Base-by-base conservation (phyloP, 805 yeast genomes). In the Tetrapisispora pingtungensis region DNA sequence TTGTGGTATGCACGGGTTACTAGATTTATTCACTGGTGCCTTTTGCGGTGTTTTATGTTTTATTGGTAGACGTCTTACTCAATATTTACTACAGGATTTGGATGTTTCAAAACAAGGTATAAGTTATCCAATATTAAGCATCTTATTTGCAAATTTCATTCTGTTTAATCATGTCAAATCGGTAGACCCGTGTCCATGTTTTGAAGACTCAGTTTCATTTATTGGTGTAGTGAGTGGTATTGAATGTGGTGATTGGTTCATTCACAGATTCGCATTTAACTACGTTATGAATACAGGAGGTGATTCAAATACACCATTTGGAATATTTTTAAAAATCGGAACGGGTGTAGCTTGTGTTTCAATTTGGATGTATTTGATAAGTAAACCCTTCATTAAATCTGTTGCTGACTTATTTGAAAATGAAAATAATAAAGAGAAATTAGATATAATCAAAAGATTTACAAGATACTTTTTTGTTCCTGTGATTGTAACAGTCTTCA, bases 1-100 rank as follows among this genome's bases (percentile, higher is more conserved):
- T 66, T 89, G 96, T 63, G 98, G 98, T 10, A 93, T 93, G 98
- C 98, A 93, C 65, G 98, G 98, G 2, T 75, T 85, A 47, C 62
- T 84, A 20, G 98, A 93, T 61, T 70, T 93, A 3, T 42, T 66
- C 0, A 59, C 75, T 12, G 98, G 98, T 7, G 62, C 77, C 0
- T 0, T 73, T 0, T 65, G 86, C 18, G 98, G 98, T 0, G 42
- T 66, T 0, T 28, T 64, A 0, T 68, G 83, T 27, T 77, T 76
- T 50, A 38, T 69, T 15, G 55, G 72, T 18, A 67, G 95, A 43
- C 50, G 56, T 36, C 6, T 26, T 2, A 22, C 30, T 1, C 33
- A 15, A 7, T 12, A 15, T 31, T 3, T 40, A 8, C 18, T 40
- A 7, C 5, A 10, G 10, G 18, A 33, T 33, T 20, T 39, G 4